These are phyloP conservation scores for Coniophora puteana DNA, from an alignment of 1,284 basidiomycete genomes.

Conservation along the genomic window DNA sequence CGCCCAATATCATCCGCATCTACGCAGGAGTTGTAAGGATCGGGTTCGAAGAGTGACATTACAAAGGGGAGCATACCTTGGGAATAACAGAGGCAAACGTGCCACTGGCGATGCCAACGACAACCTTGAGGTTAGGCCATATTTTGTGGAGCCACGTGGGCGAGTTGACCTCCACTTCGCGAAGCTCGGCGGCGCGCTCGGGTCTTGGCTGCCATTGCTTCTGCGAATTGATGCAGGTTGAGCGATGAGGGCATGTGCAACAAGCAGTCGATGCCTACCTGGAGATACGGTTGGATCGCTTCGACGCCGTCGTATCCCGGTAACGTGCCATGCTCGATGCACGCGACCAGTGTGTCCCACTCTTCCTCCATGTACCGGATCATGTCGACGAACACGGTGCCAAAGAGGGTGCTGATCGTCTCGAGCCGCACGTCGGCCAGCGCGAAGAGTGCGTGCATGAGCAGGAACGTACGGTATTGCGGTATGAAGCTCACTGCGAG, in stretches of 20 bases:
- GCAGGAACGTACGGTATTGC: constrained; percentile 18
- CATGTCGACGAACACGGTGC: constrained; percentile 17
- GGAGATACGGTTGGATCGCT: constrained; percentile 14
- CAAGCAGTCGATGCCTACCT: constrained; percentile 13
- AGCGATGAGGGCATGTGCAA: no score
- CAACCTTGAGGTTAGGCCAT: constrained; percentile 5
- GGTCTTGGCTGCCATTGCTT: constrained; percentile 4
- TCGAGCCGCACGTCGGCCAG: constrained; percentile 15
- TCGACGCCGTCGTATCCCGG: constrained; percentile 15
- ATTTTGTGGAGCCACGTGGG: constrained; percentile 8
- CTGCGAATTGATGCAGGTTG: no score
- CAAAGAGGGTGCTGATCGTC: constrained; percentile 16
- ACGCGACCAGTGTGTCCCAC: constrained; percentile 14
- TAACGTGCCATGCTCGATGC: constrained; percentile 15
- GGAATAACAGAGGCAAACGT: constrained; percentile 5
- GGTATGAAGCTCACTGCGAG: constrained; percentile 15
- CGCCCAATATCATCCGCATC: constrained; percentile 18
- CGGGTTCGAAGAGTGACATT: neutral
- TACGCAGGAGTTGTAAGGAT: neutral
- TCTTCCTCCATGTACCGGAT: constrained; percentile 18
- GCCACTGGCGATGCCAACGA: constrained; percentile 5
- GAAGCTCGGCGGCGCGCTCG: constrained; percentile 5
- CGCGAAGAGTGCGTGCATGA: constrained; percentile 16
- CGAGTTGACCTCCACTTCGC: neutral
- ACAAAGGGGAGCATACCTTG: constrained; percentile 1